Conservation (phyloP, 2,329 filamentous ascomycete species). For the Colletotrichum tabaci region DNA sequence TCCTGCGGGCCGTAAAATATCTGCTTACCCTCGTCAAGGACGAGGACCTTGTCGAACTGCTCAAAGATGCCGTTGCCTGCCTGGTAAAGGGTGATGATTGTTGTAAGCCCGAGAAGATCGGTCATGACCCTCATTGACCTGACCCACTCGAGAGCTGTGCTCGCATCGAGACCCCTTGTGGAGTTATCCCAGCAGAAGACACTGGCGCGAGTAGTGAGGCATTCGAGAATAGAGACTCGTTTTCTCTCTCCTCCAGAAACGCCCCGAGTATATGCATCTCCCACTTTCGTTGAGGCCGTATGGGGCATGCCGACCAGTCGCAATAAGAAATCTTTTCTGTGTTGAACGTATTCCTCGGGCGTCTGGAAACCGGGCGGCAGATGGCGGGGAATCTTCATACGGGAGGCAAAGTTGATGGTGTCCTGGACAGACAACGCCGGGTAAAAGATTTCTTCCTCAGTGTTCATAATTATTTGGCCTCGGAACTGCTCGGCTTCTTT, state of each 20-base stretch:
- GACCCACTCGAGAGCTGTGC: slow-evolving; percentile 81
- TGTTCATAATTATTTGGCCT: slow-evolving; percentile 52
- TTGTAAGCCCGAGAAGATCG: slow-evolving; percentile 73
- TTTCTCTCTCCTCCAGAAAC: slow-evolving; percentile 78
- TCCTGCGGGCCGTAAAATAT: too few species aligned
- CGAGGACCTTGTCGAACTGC: slow-evolving; percentile 80
- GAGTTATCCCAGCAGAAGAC: slow-evolving; percentile 80
- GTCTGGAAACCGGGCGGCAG: slow-evolving; percentile 61
- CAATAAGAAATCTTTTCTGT: slow-evolving; percentile 52
- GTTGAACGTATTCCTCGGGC: slow-evolving; percentile 43
- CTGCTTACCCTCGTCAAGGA: slow-evolving; percentile 82
- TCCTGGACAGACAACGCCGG: slow-evolving; percentile 77
- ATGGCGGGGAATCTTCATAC: slow-evolving; percentile 71
- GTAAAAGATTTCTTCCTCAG: slow-evolving; percentile 74
- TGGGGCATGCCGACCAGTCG: slow-evolving; percentile 78
- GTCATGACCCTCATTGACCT: slow-evolving; percentile 76
- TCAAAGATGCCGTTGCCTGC: slow-evolving; percentile 79
- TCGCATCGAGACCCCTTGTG: slow-evolving; percentile 80
- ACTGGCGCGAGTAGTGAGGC: slow-evolving; percentile 56
- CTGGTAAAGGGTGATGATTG: slow-evolving; percentile 79
- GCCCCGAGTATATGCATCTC: slow-evolving; percentile 75
- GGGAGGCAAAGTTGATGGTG: slow-evolving; percentile 77
- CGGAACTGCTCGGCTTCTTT: slow-evolving; percentile 46
- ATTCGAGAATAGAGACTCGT: slow-evolving; percentile 82
- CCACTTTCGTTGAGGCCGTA: slow-evolving; percentile 76